Evolutionary conservation across 2,329 filamentous ascomycete species (phyloP), one percentile per base, ranked within the genome.

Genomic region (Zymoseptoria ardabiliae): DNA sequence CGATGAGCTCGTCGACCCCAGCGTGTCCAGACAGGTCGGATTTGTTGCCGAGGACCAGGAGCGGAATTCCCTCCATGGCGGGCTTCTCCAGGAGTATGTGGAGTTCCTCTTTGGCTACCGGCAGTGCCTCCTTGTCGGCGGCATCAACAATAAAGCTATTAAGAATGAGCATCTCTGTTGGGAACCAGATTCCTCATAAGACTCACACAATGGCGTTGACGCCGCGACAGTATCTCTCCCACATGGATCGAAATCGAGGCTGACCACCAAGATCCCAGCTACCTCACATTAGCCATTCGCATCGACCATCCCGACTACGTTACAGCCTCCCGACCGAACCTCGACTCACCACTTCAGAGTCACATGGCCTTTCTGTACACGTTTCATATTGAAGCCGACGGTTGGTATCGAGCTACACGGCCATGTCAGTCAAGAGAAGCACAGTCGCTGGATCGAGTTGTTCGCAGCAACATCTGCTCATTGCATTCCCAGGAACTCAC

Each of bases 311-410:
- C 4, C 51, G 20, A 53, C 51, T 7, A 28, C 51, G 28, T 23
- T 28, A n/a, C 20, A 20, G 28, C 17, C n/a, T 53, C 10, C 22
- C 11, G 23, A 45, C 22, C 23, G 50, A 49, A 45, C 45, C 45
- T 35, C n/a, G 48, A 69, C 81, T 73, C 74, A 87, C 85, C 94
- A 99, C 78, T 97, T 97, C 71, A 99, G 82, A 69, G 94, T 96
- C 74, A 99, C 94, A 84, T 97, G 93, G 69, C 94, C 94, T 73
- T 94, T 93, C 78, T 97, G 92, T 69, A 99, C 91, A 68, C 89
- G 88, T 82, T 97, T 97, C 86, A 97, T 96, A 77, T 97, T 99
- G 81, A 97, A 97, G 66, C 94, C 94, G 70, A 99, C 93, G 17
- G 94, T 99, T 63, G 94, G 94, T 75, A 97, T 97, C 67, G 93